phyloP scores from a whole-genome alignment of 1,284 basidiomycete genomes.

The Ceratobasidium sp. region DNA sequence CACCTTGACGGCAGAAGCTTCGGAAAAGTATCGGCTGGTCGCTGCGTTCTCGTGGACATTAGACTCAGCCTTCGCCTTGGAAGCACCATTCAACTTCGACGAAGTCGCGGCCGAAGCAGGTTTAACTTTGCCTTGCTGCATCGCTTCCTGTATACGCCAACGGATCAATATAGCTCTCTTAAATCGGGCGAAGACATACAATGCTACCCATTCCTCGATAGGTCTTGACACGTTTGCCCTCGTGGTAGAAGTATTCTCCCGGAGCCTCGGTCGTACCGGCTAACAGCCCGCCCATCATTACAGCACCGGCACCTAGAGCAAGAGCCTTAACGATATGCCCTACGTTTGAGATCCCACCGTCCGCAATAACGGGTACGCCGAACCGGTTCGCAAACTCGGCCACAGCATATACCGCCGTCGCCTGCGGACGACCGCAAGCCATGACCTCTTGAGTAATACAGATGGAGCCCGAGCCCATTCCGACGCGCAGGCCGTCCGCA shows the following conservation, averaged over 20 bases:
- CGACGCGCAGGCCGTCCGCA: constrained; percentile 93
- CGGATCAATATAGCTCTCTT: neutral
- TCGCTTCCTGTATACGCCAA: constrained; percentile 74
- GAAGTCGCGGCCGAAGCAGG: constrained; percentile 59
- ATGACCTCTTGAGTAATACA: constrained; percentile 99
- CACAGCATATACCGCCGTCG: constrained; percentile 95
- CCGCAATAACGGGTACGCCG: constrained; percentile 98
- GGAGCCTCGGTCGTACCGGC: constrained; percentile 98
- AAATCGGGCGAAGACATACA: constrained; percentile 53
- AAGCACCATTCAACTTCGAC: constrained; percentile 60
- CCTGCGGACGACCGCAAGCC: constrained; percentile 99
- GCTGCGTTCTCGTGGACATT: constrained; percentile 89
- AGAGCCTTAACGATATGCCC: constrained; percentile 99
- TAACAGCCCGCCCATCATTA: constrained; percentile 99
- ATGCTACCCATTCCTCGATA: constrained; percentile 99
- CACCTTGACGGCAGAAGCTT: constrained; percentile 94
- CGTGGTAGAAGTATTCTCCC: constrained; percentile 99
- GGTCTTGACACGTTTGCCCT: constrained; percentile 98
- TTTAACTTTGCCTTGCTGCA: constrained; percentile 84
- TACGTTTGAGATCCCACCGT: constrained; percentile 96
- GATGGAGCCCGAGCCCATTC: constrained; percentile 98
- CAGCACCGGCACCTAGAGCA: constrained; percentile 92
- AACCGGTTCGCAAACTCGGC: constrained; percentile 95
- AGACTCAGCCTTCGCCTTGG: constrained; percentile 63
- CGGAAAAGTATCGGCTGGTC: constrained; percentile 97